A percentile compares a stretch with the other conserved stretches of the same genome.
These are phyloP conservation scores for Venturia oleaginea DNA, from an alignment of 2,329 filamentous ascomycete species.

Conservation along the genomic window DNA sequence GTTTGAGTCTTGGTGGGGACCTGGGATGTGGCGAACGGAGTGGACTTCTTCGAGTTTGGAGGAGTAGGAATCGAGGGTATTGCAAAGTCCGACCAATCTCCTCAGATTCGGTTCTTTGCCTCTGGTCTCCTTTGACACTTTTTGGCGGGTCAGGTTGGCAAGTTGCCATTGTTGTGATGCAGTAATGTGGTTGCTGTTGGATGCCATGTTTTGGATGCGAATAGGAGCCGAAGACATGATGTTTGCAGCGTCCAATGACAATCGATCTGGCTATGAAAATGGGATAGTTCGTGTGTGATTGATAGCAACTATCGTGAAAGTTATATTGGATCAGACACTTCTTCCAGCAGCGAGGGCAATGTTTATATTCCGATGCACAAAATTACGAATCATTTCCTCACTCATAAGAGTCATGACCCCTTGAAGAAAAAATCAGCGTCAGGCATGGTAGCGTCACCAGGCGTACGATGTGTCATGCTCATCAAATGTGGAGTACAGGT, in stretches of 20 bases:
- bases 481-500: neutral
- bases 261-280: neutral
- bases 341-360: no score
- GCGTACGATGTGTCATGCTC: neutral
- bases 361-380: neutral
- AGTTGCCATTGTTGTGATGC: neutral
- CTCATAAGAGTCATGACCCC: neutral
- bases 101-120: neutral
- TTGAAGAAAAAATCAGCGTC: neutral
- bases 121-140: neutral
- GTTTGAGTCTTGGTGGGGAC: neutral
- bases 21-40: neutral
- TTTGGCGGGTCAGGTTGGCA: neutral
- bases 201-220: neutral
- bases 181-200: neutral
- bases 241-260: neutral
- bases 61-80: constrained; percentile 4
- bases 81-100: constrained; percentile 3
- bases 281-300: no score
- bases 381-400: neutral
- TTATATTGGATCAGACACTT: no score
- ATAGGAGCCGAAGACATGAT: neutral
- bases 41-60: neutral
- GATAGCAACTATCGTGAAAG: neutral
- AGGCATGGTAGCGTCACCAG: neutral